Evolutionary conservation across 1,284 basidiomycete species (phyloP), one percentile per base, ranked within the genome.

Genomic region (Peniophora sp.): DNA sequence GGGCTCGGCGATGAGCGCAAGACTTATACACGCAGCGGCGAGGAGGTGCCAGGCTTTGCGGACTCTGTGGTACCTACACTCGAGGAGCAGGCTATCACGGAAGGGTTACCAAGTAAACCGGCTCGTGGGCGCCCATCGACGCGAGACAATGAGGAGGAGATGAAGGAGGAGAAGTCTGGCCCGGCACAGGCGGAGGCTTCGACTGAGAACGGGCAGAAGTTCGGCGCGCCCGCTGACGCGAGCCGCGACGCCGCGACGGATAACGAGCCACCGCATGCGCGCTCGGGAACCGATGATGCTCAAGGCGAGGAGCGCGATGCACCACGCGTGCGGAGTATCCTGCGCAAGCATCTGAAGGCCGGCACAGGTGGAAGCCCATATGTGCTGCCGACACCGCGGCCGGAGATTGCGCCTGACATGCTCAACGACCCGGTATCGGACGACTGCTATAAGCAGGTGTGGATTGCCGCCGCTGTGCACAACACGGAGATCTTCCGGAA

Each of bases 401-500:
- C 92, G 1, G 68, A 75, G 32, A 78, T 95, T 49, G 83, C 91
- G 58, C 80, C 86, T 0, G 68, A 89, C 55, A 80, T 79, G 16
- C 93, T 97, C 59, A 85, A 89, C 55, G 94, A 97, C 65, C 94
- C 94, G 12, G 74, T 97, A 24, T 80, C 75, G 58, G 89, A 93
- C 54, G 70, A 66, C 45, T 97, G 97, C 65, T 97, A 90, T 89
- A 88, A 88, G 61, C 76, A 89, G 55, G 78, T 90, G 44, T 97
- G 95, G 94, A 75, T 90, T 3, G 83, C 90, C 3, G 81, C 80
- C 49, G 91, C 92, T 2, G 79, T 82, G 45, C 84, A 91, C 61
- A 96, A 95, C 63, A 97, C 94, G 53, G 90, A 95, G 65, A 92
- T 96, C 55, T 96, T 82, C 70, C 84, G 92, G 52, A 94, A 90